Evolutionary conservation across 2,329 filamentous ascomycete genomes (phyloP), one percentile per base, ranked within the genome.

Genomic region (Penicillium olsonii): DNA sequence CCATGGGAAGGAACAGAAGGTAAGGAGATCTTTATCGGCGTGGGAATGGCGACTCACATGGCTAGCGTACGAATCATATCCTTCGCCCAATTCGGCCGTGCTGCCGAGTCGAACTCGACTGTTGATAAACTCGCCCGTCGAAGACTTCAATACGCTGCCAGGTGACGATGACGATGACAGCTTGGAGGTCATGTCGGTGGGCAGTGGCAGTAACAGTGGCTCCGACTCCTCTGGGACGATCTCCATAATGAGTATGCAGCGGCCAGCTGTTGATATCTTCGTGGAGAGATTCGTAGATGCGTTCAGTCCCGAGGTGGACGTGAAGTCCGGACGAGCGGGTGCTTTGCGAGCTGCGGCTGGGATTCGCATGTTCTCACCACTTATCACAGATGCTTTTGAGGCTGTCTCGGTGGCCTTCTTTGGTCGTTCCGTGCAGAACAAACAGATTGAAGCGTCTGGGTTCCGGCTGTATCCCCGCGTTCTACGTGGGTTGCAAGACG

Each of bases 281-380:
- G 64, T 72, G 11, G 66, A 69, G 42, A 68, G 69, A 4, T 72
- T 72, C 26, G 62, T 72, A 7, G 70, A 72, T 45, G 69, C 69
- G 5, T 72, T 72, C 31, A 71, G 69, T 43, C 70, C 70, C 1
- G 54, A 70, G 33, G 68, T 72, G 4, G 65, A 69, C 37, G 42
- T 55, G 2, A 69, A 66, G 24, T 59, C 64, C 4, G 69, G 69
- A 4, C 63, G 61, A 17, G 68, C 70, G 4, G 68, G 68, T 17
- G 69, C 69, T 14, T 42, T 72, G 15, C 65, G 70, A 27, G 64
- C 65, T 11, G 70, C 68, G 4, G 70, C 69, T 0, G 64, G 59
- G 12, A 71, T 72, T 38, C 67, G 70, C 41, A 71, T 72, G 68
- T 72, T 71, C 31, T 71, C 69, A 0, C 68, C 70, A 2, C 58